Evolutionary conservation across 1,284 basidiomycete species (phyloP).

Genomic region (Marasmius sp.): DNA sequence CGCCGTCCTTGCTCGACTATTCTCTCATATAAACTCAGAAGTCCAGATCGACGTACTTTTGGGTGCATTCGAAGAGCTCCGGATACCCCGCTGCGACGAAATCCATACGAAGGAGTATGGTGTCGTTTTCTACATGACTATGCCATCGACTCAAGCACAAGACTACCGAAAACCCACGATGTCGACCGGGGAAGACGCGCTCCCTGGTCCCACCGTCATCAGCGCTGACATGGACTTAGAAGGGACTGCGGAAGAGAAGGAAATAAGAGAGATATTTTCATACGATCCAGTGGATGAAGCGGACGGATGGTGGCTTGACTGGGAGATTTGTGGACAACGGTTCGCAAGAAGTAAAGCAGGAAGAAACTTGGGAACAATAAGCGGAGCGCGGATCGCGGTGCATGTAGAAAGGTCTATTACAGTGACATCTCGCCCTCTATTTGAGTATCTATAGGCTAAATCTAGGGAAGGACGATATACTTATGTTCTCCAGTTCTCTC

Average conservation of each 20-base stretch:
- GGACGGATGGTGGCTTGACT: conserved; percentile 14
- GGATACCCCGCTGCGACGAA: conserved; percentile 35
- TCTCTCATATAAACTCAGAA: conserved; percentile 39
- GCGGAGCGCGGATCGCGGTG: background rate
- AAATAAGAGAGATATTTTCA: conserved; percentile 9
- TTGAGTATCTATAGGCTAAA: background rate
- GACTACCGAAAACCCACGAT: conserved; percentile 7
- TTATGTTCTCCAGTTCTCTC: background rate
- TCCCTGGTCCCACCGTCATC: background rate
- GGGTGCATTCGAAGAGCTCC: conserved; percentile 43
- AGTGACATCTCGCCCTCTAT: background rate
- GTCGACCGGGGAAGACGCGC: conserved; percentile 6
- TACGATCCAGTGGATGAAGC: conserved; percentile 14
- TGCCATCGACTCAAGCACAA: conserved; percentile 8
- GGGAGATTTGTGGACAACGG: conserved; percentile 4
- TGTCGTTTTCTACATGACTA: conserved; percentile 13
- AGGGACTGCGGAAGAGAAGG: conserved; percentile 3
- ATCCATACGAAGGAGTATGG: conserved; percentile 18
- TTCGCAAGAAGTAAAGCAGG: background rate
- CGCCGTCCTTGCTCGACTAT: conserved; percentile 47
- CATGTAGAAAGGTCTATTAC: background rate
- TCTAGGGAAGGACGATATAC: background rate
- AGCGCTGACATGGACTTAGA: background rate
- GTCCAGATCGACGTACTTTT: conserved; percentile 46
- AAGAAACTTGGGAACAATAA: background rate